phyloP scores from a whole-genome alignment of 257 asterid genomes.

The Penstemon newberryi region DNA sequence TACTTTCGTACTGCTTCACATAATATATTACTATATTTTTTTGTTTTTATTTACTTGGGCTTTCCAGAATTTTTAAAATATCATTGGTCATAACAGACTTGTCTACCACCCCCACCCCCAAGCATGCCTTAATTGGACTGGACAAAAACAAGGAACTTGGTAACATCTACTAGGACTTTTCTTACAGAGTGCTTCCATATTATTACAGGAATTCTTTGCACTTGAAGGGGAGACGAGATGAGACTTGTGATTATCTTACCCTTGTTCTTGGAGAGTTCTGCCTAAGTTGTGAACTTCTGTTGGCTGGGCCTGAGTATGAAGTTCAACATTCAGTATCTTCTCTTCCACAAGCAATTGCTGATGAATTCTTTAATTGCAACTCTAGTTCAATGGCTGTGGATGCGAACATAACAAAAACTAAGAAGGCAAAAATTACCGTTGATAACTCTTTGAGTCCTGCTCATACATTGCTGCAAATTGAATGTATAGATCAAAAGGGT shows the following conservation, averaged over 20 bases:
- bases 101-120: too few species aligned
- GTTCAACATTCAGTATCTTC: slow-evolving; percentile 39
- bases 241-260: slow-evolving; percentile 34
- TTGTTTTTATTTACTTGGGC: too few species aligned
- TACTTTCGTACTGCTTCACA: too few species aligned
- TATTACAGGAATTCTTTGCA: too few species aligned
- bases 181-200: too few species aligned
- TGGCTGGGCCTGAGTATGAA: slow-evolving; percentile 44
- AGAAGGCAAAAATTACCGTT: slow-evolving; percentile 36
- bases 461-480: slow-evolving; percentile 53
- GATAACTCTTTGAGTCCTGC: slow-evolving; percentile 51
- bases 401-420: neutral
- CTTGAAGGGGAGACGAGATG: too few species aligned
- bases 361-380: slow-evolving; percentile 37
- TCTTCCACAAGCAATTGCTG: slow-evolving; percentile 38
- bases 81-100: too few species aligned
- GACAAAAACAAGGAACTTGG: too few species aligned
- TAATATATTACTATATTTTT: too few species aligned
- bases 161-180: too few species aligned
- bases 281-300: slow-evolving; percentile 46
- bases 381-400: neutral
- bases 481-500: slow-evolving; percentile 52
- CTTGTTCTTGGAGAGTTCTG: slow-evolving; percentile 43
- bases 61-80: too few species aligned
- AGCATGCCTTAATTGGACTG: too few species aligned